Evolutionary conservation across 2,329 filamentous ascomycete genomes (phyloP), one percentile per base, ranked within the genome.

Genomic region (Colletotrichum tamarilloi): DNA sequence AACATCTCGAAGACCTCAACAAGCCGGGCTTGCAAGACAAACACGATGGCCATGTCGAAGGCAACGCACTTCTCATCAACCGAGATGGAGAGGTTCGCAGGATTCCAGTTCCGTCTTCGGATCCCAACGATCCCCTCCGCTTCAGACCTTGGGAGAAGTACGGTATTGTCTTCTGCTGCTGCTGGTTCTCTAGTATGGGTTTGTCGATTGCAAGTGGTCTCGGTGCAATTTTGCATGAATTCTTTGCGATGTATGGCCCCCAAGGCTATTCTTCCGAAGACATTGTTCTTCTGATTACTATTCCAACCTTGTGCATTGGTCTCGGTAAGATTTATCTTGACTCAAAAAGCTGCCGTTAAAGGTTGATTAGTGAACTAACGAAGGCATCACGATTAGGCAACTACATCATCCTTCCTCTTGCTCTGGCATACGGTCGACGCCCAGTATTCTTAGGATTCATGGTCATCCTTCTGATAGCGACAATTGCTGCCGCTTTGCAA

Each of bases 141-240:
- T 77, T 76, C 62, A 57, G 67, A 16, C 38, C 42, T 53, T 80
- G 77, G 77, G 70, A 76, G 56, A 79, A 79, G 58, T 68, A 74
- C 6, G 74, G 64, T 52, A 68, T 78, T 12, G 65, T 77, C 1
- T 55, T 75, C 16, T 72, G 76, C 55, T 80, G 78, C 67, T 81
- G 80, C 66, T 80, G 79, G 78, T 81, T 79, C 65, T 78, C 74
- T 3, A 77, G 80, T 59, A 78, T 79, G 70, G 76, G 76, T 2
- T 69, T 89, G 83, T 86, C 87, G 52, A 83, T 89, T 62, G 83
- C 88, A 57, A 86, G 87, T 78, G 87, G 87, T 68, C 81, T 89
- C 5, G 87, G 83, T 3, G 76, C 81, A 0, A 81, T 84, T 38
- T 76, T 84, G 12, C 76, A 76, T 1, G 76, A 79, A 19, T 82